Percentiles rank a stretch among this genome's conserved stretches.
Conservation (phyloP, 257 asterid genomes). For the Ligustrum vulgare region DNA sequence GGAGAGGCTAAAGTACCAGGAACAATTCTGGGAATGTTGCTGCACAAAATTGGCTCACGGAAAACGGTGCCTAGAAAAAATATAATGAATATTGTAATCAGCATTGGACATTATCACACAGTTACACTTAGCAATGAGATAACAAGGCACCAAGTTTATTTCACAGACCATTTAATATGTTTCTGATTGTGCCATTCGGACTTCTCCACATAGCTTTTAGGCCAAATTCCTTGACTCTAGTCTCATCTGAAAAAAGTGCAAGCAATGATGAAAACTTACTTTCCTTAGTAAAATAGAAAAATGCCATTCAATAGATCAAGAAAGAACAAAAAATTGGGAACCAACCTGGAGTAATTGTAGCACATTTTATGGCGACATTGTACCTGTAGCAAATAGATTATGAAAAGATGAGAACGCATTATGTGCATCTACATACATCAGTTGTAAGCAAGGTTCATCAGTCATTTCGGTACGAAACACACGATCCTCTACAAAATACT, state of each 20-base stretch:
- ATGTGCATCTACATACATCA: background rate
- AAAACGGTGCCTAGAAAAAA: slow-evolving; percentile 75
- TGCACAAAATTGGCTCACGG: slow-evolving; percentile 89
- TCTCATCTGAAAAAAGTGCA: slow-evolving; percentile 57
- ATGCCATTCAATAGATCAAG: slow-evolving; percentile 1
- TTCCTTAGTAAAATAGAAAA: slow-evolving; percentile 4
- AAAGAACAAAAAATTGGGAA: slow-evolving; percentile 11
- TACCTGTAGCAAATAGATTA: slow-evolving; percentile 48
- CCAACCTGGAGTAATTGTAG: slow-evolving; percentile 94
- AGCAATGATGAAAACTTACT: slow-evolving; percentile 2
- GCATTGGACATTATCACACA: slow-evolving; percentile 3
- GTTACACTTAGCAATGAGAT: slow-evolving; percentile 3
- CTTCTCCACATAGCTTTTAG: slow-evolving; percentile 90
- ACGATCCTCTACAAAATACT: background rate
- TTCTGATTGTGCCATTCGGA: slow-evolving; percentile 95
- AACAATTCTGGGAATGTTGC: slow-evolving; percentile 73
- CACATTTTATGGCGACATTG: slow-evolving; percentile 92
- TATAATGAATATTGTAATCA: slow-evolving; percentile 13
- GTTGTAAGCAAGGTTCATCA: background rate
- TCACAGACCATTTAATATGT: slow-evolving; percentile 70
- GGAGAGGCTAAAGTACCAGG: slow-evolving; percentile 58
- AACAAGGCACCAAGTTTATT: slow-evolving; percentile 1
- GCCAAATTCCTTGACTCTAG: slow-evolving; percentile 82
- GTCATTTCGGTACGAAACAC: background rate
- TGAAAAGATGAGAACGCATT: slow-evolving; percentile 7